Evolutionary conservation across 2,329 filamentous ascomycete genomes (phyloP).

Genomic region (Colletotrichum scovillei): DNA sequence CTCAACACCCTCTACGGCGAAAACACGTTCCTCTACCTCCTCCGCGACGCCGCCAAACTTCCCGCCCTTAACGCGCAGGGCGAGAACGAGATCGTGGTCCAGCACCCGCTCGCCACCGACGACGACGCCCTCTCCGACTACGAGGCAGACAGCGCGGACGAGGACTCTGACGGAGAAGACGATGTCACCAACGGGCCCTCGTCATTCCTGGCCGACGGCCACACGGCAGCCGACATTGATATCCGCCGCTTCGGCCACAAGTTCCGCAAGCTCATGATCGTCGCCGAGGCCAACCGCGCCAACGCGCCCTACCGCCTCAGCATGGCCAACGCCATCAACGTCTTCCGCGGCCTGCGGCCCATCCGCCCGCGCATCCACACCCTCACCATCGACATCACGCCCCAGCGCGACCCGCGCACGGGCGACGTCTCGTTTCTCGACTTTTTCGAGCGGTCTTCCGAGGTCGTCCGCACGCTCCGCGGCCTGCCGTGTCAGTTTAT

Average conservation of each 20-base stretch:
- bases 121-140: constrained; percentile 14
- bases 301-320: constrained; percentile 37
- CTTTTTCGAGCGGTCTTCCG: constrained; percentile 46
- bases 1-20: constrained; percentile 56
- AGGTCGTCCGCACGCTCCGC: constrained; percentile 45
- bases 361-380: constrained; percentile 48
- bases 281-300: constrained; percentile 55
- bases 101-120: not conserved
- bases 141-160: constrained; percentile 5
- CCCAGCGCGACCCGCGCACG: constrained; percentile 33
- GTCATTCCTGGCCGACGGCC: constrained; percentile 41
- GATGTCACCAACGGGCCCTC: not conserved
- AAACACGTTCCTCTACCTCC: constrained; percentile 59
- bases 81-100: constrained; percentile 34
- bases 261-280: constrained; percentile 55
- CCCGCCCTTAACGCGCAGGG: constrained; percentile 29
- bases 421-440: constrained; percentile 47
- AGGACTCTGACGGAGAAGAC: constrained; percentile 8
- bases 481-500: constrained; percentile 50
- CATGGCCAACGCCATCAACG: constrained; percentile 50
- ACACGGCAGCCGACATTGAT: constrained; percentile 44
- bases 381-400: constrained; percentile 55
- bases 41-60: constrained; percentile 51
- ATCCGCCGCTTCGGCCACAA: constrained; percentile 50
- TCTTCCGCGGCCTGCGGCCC: constrained; percentile 44